Percentiles rank a stretch among this genome's conserved stretches.
phyloP scores from a whole-genome alignment of 2,329 filamentous ascomycete genomes.

The Scedosporium apiospermum region DNA sequence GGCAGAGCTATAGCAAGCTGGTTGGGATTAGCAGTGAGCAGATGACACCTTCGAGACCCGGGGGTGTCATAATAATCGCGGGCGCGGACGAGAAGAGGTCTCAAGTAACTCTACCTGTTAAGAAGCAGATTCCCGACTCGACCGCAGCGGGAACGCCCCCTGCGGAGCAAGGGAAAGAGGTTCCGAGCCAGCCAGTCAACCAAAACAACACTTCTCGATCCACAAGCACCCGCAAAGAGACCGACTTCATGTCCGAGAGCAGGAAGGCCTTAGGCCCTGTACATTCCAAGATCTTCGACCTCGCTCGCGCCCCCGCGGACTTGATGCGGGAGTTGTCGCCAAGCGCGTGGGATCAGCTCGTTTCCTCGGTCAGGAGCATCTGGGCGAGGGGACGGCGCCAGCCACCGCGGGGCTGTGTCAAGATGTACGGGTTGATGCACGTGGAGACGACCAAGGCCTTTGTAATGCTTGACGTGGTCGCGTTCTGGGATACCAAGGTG shows the following conservation, averaged over 20 bases:
- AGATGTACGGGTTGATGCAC: conserved; percentile 45
- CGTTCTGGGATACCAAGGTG: conserved; percentile 47
- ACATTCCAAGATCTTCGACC: conserved; percentile 19
- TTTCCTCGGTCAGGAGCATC: conserved; percentile 28
- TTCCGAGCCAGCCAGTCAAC: conserved; percentile 14
- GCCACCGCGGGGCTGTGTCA: conserved; percentile 41
- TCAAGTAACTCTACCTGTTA: not conserved
- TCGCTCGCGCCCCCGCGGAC: conserved; percentile 20
- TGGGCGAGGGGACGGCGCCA: conserved; percentile 33
- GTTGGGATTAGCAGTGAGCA: not conserved
- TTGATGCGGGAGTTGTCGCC: conserved; percentile 18
- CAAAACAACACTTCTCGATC: conserved; percentile 13
- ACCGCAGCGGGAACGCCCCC: not conserved
- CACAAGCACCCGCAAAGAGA: conserved; percentile 22
- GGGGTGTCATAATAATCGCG: not conserved
- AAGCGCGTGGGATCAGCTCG: not conserved
- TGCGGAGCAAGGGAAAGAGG: not conserved
- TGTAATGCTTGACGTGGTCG: conserved; percentile 40
- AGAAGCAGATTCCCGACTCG: not conserved
- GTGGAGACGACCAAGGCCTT: conserved; percentile 34
- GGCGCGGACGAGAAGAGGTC: not conserved
- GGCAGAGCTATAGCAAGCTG: not conserved
- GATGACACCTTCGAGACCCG: not conserved
- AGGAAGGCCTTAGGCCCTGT: conserved; percentile 20
- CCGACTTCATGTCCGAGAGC: conserved; percentile 36